A percentile compares a stretch with the other conserved stretches of the same genome.
Conservation (phyloP, 331 rosid species). For the Quercus lobata region DNA sequence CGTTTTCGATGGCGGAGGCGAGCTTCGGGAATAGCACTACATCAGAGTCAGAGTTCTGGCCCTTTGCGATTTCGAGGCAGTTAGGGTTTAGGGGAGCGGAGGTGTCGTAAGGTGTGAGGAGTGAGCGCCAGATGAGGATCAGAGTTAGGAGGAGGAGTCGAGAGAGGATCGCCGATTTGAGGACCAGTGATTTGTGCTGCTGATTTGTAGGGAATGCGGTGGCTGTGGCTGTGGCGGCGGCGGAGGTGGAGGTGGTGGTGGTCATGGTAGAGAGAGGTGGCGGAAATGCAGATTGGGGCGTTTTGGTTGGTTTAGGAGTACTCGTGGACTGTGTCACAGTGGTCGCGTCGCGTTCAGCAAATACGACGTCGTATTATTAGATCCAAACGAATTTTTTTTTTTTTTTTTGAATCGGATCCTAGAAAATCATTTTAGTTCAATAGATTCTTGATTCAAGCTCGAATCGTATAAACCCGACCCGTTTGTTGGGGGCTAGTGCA, state of each 20-base stretch:
- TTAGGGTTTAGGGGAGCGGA: constrained; percentile 69
- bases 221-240: too few species aligned
- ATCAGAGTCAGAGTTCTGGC: background rate
- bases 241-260: background rate
- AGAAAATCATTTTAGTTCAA: too few species aligned
- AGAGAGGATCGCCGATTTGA: constrained; percentile 56
- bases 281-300: too few species aligned
- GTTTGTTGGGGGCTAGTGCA: too few species aligned
- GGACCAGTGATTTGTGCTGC: constrained; percentile 22
- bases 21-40: constrained; percentile 27
- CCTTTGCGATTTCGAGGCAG: constrained; percentile 35
- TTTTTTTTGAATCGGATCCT: too few species aligned
- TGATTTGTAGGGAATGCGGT: constrained; percentile 2
- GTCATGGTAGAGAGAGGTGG: background rate
- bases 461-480: too few species aligned
- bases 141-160: constrained; percentile 52
- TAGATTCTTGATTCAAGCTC: too few species aligned
- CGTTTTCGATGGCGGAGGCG: constrained; percentile 55
- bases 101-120: constrained; percentile 71
- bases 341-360: too few species aligned
- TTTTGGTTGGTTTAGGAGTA: too few species aligned
- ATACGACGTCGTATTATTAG: too few species aligned
- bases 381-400: too few species aligned
- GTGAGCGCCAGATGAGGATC: constrained; percentile 48
- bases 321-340: too few species aligned